phyloP scores from a whole-genome alignment of 306 rosid genomes.

The cucumber (Cucumis sativus) region DNA sequence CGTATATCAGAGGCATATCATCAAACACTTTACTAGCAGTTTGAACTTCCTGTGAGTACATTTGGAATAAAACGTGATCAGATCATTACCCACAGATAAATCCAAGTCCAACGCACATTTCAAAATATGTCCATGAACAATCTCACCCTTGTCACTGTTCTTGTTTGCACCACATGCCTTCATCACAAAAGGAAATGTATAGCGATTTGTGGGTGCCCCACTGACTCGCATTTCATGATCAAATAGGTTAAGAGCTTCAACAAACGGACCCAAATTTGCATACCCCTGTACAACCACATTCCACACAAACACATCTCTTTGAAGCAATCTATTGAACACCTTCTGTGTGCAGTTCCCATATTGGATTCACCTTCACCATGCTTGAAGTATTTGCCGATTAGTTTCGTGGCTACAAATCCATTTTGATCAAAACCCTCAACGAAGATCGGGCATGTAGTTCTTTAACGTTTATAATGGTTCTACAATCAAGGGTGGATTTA shows the following conservation, averaged over 20 bases:
- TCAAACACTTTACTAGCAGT: constrained; percentile 41
- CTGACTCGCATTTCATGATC: constrained; percentile 29
- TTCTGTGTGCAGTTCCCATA: constrained; percentile 31
- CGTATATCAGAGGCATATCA: constrained; percentile 31
- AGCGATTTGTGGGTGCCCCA: constrained; percentile 31
- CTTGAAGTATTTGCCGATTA: constrained; percentile 35
- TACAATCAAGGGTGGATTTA: too few relatives aligned
- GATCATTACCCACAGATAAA: constrained; percentile 48
- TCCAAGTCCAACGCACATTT: constrained; percentile 56
- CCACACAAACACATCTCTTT: constrained; percentile 65
- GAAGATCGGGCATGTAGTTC: constrained; percentile 49
- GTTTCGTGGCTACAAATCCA: constrained; percentile 42
- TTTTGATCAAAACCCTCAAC: constrained; percentile 37
- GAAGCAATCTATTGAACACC: constrained; percentile 54
- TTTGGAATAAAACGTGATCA: constrained; percentile 47
- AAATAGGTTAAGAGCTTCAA: constrained; percentile 34
- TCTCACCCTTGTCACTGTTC: constrained; percentile 28
- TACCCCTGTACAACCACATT: constrained; percentile 63
- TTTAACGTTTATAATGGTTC: constrained; percentile 17
- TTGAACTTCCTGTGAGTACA: constrained; percentile 26
- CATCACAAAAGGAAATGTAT: constrained; percentile 63
- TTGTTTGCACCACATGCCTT: constrained; percentile 47
- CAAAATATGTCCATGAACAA: constrained; percentile 48
- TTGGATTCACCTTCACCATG: not conserved
- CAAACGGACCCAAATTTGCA: constrained; percentile 49